Evolutionary conservation across 2,329 filamentous ascomycete genomes (phyloP).

Genomic region (Cytospora piceae): DNA sequence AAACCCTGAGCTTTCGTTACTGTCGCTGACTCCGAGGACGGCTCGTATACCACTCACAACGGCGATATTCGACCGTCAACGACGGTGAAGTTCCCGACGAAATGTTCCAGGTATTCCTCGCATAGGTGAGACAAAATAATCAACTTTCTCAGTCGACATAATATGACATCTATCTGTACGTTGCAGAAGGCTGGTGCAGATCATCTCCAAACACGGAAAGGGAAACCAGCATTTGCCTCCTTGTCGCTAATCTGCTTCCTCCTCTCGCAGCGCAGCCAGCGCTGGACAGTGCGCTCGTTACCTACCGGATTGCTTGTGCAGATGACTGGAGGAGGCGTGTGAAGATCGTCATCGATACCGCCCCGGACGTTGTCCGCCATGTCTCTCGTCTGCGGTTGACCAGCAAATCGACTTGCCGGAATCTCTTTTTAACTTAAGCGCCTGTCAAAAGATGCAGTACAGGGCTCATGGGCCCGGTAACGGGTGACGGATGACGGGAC

Average conservation of each 20-base stretch:
- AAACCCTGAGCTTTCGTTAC: background rate
- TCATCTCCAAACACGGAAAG: background rate
- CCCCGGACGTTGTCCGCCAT: background rate
- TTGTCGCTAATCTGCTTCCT: background rate
- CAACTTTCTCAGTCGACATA: background rate
- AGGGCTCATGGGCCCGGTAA: no score
- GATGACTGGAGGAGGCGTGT: background rate
- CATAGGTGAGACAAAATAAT: background rate
- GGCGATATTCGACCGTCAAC: background rate
- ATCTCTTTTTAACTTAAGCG: background rate
- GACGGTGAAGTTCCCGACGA: background rate
- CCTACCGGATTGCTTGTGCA: no score
- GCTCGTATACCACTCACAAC: background rate
- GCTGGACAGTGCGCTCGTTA: background rate
- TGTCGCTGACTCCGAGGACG: background rate
- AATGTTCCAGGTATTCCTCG: background rate
- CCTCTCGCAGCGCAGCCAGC: background rate
- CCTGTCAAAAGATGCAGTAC: background rate
- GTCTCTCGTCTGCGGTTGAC: background rate
- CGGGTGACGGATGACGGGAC: background rate
- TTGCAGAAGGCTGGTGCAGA: background rate
- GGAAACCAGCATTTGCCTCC: background rate
- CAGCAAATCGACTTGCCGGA: background rate
- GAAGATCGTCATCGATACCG: conserved; percentile 2
- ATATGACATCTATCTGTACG: background rate